These are phyloP conservation scores for Monilinia polystroma DNA, from an alignment of 2,329 filamentous ascomycete species.

Conservation along the genomic window DNA sequence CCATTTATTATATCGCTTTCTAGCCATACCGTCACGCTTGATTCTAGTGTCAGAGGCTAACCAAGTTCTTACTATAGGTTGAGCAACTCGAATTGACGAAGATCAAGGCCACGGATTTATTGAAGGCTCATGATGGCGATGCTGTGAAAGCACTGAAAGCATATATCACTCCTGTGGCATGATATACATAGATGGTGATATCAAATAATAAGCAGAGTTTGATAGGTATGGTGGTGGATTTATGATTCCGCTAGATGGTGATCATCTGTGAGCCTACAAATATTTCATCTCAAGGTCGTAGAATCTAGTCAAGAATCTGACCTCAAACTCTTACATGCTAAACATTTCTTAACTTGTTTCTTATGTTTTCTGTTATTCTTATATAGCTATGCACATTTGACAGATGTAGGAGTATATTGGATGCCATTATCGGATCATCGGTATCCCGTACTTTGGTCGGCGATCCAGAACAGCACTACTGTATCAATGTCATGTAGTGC, in stretches of 20 bases:
- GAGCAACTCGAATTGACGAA: slow-evolving; percentile 72
- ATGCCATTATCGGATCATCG: slow-evolving; percentile 9
- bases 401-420: slow-evolving; percentile 2
- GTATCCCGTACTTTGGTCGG: slow-evolving; percentile 23
- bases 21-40: neutral
- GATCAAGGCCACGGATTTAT: slow-evolving; percentile 69
- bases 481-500: slow-evolving; percentile 20
- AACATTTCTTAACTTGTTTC: neutral
- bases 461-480: slow-evolving; percentile 15
- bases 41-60: slow-evolving; percentile 24
- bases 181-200: slow-evolving; percentile 1
- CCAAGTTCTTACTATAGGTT: slow-evolving; percentile 47
- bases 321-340: slow-evolving; percentile 2
- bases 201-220: neutral
- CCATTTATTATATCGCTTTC: neutral
- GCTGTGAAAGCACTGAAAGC: slow-evolving; percentile 65
- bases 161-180: slow-evolving; percentile 46
- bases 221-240: slow-evolving; percentile 33
- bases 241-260: slow-evolving; percentile 14
- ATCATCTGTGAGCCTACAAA: neutral
- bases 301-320: slow-evolving; percentile 12
- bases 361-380: neutral
- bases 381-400: slow-evolving; percentile 10
- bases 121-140: slow-evolving; percentile 70
- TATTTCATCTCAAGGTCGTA: neutral